These are phyloP conservation scores for Nectriaceae sp. DNA, from an alignment of 2,329 filamentous ascomycete species.

Conservation along the genomic window DNA sequence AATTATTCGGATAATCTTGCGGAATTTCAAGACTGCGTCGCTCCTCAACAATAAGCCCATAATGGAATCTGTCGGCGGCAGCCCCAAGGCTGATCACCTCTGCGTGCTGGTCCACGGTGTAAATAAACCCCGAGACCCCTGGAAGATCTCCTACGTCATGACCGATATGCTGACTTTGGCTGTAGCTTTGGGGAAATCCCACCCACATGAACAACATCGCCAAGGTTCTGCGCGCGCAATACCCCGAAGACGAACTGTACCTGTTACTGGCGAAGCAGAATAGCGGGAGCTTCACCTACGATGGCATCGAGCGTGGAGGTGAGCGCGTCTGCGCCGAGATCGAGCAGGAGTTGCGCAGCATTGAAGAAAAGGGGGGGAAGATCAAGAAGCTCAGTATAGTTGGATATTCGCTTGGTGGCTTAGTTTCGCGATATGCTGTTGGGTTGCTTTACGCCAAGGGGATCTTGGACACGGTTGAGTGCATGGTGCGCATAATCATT, in stretches of 20 bases:
- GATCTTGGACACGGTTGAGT: conserved; percentile 75
- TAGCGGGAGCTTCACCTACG: conserved; percentile 70
- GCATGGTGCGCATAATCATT: conserved; percentile 57
- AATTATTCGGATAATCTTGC: no score
- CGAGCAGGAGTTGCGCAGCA: conserved; percentile 60
- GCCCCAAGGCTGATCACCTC: conserved; percentile 64
- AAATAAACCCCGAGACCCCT: conserved; percentile 37
- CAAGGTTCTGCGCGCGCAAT: conserved; percentile 61
- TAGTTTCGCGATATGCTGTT: conserved; percentile 84
- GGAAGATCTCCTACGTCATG: conserved; percentile 15
- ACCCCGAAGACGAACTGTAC: conserved; percentile 65
- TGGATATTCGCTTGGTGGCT: conserved; percentile 86
- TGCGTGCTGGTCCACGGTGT: conserved; percentile 78
- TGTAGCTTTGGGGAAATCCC: conserved; percentile 77
- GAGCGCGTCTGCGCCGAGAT: conserved; percentile 69
- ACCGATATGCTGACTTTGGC: no score
- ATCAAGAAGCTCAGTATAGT: conserved; percentile 84
- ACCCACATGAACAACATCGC: conserved; percentile 70
- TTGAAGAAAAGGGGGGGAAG: conserved; percentile 63
- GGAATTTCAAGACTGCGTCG: conserved; percentile 26
- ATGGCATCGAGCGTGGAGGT: conserved; percentile 68
- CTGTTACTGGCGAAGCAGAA: conserved; percentile 74
- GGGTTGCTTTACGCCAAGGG: conserved; percentile 82
- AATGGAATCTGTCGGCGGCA: conserved; percentile 49
- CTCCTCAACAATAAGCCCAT: no score